Conservation (phyloP, 768 basidiomycete genomes). For the Pholiota microspora region DNA sequence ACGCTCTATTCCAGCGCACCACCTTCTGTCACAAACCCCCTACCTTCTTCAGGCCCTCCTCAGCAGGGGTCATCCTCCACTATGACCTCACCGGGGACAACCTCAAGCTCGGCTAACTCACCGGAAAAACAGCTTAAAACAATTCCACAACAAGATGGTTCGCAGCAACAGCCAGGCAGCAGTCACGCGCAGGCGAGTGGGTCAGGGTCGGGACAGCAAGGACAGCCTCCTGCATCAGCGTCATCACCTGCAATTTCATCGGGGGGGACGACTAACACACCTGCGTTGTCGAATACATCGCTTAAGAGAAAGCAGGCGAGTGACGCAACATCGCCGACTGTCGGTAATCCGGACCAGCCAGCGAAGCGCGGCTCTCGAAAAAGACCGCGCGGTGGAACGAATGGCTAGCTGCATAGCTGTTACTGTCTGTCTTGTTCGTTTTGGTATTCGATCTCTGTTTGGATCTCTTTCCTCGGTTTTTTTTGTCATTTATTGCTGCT, state of each 20-base stretch:
- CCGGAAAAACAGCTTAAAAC: conserved; percentile 66
- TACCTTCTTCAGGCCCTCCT: conserved; percentile 23
- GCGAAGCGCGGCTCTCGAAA: conserved; percentile 54
- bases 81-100: conserved; percentile 49
- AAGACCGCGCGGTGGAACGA: conserved; percentile 44
- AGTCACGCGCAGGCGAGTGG: conserved; percentile 13
- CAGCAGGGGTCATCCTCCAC: conserved; percentile 22
- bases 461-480: conserved; percentile 11
- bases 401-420: conserved; percentile 40
- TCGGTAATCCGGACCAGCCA: conserved; percentile 40
- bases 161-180: not conserved
- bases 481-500: not conserved
- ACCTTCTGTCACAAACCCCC: conserved; percentile 44
- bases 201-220: conserved; percentile 1
- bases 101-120: conserved; percentile 47
- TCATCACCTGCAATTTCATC: conserved; percentile 30
- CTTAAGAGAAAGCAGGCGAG: conserved; percentile 55
- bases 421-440: not conserved
- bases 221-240: conserved; percentile 29
- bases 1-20: conserved; percentile 53
- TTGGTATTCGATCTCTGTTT: conserved; percentile 12
- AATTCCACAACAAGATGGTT: conserved; percentile 29
- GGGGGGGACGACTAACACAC: conserved; percentile 45
- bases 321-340: conserved; percentile 50
- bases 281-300: conserved; percentile 44